Base-by-base conservation (phyloP, 1,139 yeast genomes). In the Protomyces inundatus region DNA sequence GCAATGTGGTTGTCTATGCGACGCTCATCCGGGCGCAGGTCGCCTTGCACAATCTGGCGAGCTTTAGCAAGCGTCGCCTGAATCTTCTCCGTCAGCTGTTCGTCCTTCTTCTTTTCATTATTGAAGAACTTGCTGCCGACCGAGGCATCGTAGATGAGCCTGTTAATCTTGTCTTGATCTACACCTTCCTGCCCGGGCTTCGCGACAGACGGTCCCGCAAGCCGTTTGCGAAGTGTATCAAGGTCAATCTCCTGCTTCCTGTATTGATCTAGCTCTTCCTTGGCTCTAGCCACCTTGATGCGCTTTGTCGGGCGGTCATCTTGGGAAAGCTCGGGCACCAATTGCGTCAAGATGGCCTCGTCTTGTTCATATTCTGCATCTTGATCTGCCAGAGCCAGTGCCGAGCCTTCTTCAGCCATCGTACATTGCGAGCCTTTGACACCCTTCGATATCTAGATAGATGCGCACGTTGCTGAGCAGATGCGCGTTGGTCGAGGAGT, bases 131-230 rank as follows among this genome's bases (percentile, higher is more conserved):
- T 67, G 48, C 67, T 66, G 7, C 70, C 70, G 37, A 66, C 64
- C 6, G 71, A 68, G 2, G 72, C 72, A 30, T 69, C 63, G 54
- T 67, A 70, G 30, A 70, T 70, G 14, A 69, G 66, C 33, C 63
- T 58, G 39, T 69, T 68, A 34, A 70, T 67, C 16, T 61, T 67
- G 23, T 58, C 65, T 50, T 69, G 72, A 61, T 70, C 69, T 9
- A 68, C 71, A 3, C 68, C 69, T 35, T 68, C 69, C 37, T 66
- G 71, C 4, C 71, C 71, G 0, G 71, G 64, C 40, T 69, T 69
- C 35, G 66, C 67, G 6, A 67, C 53, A 14, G 71, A 68, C 23
- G 71, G 71, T 5, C 71, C 71, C n/a, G 67, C 65, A 9, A 69
- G 60, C 9, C 71, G 65, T 42, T 68, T 66, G 36, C 68, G 65